Conservation (phyloP, 345 rosid species). For the Murraya koenigii region DNA sequence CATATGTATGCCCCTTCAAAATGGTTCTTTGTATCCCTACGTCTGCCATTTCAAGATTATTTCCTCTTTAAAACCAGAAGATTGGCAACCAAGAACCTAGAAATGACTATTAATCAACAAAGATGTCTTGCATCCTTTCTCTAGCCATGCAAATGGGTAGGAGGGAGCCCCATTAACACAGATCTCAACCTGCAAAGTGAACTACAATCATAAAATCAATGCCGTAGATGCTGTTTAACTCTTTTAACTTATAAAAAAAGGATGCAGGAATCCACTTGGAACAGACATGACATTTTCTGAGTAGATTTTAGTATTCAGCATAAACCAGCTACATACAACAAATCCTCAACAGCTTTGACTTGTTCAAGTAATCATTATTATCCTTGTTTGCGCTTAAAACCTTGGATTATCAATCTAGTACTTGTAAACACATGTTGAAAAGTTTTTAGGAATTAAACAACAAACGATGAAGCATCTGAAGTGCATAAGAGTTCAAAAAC, state of each 20-base stretch:
- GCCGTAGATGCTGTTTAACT: background rate
- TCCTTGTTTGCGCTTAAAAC: background rate
- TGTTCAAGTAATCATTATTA: background rate
- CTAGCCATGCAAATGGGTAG: background rate
- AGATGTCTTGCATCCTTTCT: background rate
- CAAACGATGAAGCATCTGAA: background rate
- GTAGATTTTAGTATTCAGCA: background rate
- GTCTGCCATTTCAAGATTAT: background rate
- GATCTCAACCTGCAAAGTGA: background rate
- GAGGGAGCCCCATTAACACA: background rate
- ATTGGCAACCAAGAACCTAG: background rate
- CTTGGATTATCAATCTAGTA: too few species aligned
- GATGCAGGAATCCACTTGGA: background rate
- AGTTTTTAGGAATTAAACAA: too few species aligned
- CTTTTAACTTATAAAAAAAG: background rate
- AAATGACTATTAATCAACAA: background rate
- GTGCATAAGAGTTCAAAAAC: background rate
- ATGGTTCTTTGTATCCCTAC: background rate
- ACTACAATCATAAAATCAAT: background rate
- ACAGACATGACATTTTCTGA: background rate
- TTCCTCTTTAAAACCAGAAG: background rate
- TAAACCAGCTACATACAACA: background rate
- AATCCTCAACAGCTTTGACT: background rate
- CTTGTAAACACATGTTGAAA: too few species aligned
- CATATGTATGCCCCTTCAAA: background rate